Percentiles rank a stretch among this genome's conserved stretches.
phyloP scores from a whole-genome alignment of 805 yeast genomes.

The Naumovozyma baii region DNA sequence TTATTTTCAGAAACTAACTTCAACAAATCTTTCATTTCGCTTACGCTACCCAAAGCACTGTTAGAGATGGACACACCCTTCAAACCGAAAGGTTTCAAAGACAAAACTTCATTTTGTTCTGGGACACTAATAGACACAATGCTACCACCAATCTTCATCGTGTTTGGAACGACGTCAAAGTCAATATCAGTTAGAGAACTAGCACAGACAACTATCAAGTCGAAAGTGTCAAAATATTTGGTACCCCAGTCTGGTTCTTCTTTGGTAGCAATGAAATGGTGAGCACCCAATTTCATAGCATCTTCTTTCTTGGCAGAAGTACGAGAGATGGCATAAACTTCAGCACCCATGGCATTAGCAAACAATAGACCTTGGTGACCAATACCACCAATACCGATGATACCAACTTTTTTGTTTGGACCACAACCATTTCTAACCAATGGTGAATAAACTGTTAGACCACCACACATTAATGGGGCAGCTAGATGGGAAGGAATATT shows the following conservation, averaged over 20 bases:
- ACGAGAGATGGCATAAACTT: constrained; percentile 50
- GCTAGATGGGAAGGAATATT: constrained; percentile 41
- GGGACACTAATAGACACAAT: constrained; percentile 27
- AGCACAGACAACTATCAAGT: constrained; percentile 43
- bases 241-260: constrained; percentile 37
- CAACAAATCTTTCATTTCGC: constrained; percentile 40
- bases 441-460: constrained; percentile 64
- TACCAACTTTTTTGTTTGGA: constrained; percentile 42
- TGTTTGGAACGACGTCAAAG: constrained; percentile 27
- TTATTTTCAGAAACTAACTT: constrained; percentile 38
- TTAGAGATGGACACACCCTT: constrained; percentile 24
- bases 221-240: constrained; percentile 31
- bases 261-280: constrained; percentile 43
- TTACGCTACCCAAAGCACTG: constrained; percentile 36
- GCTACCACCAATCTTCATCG: constrained; percentile 29
- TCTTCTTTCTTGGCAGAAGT: constrained; percentile 39
- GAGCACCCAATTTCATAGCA: constrained; percentile 44
- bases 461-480: constrained; percentile 73
- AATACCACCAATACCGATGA: constrained; percentile 49
- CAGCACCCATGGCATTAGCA: constrained; percentile 52
- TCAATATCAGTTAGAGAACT: constrained; percentile 34
- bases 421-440: constrained; percentile 43
- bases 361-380: constrained; percentile 49
- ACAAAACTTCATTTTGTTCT: constrained; percentile 8
- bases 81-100: constrained; percentile 10